Evolutionary conservation across 768 basidiomycete species (phyloP).

Genomic region (Boletus vermiculosoides): DNA sequence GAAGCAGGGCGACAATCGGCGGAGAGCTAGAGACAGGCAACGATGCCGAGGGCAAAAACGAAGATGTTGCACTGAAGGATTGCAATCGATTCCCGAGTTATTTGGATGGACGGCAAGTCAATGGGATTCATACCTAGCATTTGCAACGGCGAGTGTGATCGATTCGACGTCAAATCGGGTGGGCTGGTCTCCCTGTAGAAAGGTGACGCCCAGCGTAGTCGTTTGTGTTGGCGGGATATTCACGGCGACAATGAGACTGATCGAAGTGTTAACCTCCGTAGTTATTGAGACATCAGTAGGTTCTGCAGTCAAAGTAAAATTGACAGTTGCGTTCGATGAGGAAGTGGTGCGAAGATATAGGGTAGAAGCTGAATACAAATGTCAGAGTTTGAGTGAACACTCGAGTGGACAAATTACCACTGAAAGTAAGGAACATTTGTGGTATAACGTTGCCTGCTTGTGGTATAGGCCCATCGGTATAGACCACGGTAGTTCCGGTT

Average conservation of each 20-base stretch:
- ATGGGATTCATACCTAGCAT: conserved; percentile 32
- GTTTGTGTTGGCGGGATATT: conserved; percentile 40
- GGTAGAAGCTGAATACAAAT: conserved; percentile 36
- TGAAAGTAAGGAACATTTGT: conserved; percentile 57
- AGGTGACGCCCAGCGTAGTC: conserved; percentile 45
- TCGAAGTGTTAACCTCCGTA: conserved; percentile 40
- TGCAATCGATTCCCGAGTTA: background rate
- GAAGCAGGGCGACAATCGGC: conserved; percentile 2
- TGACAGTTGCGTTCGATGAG: conserved; percentile 50
- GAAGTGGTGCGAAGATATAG: conserved; percentile 44
- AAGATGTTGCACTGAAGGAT: conserved; percentile 24
- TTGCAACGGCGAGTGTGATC: conserved; percentile 38
- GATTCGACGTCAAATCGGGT: conserved; percentile 39
- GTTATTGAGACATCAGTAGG: conserved; percentile 37
- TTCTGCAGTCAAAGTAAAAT: conserved; percentile 46
- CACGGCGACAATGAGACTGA: conserved; percentile 38
- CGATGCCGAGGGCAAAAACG: conserved; percentile 25
- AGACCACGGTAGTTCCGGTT: conserved; percentile 19
- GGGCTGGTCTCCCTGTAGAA: conserved; percentile 26
- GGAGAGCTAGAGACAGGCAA: conserved; percentile 27
- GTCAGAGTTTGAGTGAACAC: conserved; percentile 4
- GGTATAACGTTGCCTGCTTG: conserved; percentile 45
- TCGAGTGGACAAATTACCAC: conserved; percentile 37
- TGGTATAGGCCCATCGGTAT: conserved; percentile 45
- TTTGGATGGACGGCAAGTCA: background rate